Base-by-base conservation (phyloP, 441 rosid genomes). In the Euphorbia schlechtendalii region DNA sequence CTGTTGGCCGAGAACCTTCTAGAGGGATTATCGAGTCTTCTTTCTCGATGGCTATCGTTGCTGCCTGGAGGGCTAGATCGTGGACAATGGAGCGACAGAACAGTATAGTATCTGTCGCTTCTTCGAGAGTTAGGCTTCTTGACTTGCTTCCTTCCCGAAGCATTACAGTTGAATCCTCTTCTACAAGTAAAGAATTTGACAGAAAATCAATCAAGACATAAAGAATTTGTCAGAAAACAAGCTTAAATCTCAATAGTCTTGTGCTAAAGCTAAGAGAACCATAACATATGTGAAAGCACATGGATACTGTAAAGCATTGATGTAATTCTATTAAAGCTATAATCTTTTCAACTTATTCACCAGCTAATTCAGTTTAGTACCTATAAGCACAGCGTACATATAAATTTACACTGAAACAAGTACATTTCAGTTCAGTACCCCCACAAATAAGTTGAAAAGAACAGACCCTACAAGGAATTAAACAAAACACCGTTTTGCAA, bases 1-100 rank as follows among this genome's bases (percentile, higher is more conserved):
- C 94, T 0, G 87, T 78, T 52, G 94, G 96, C 73, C 74, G 76
- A 52, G 85, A 80, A 70, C 74, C 89, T 81, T 85, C 85, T 59
- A 71, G 25, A 52, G 83, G 74, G 67, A 68, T 82, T 65, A 68
- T 82, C 38, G 81, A 66, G 28, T 61, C 79, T 72, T 84, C 85
- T 72, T 83, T 89, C 56, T 87, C 94, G 54, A 89, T 78, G 41
- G 96, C 94, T 51, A 87, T 69, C 59, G 94, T 73, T 64, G 94
- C 96, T 73, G 98, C 92, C 58, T 76, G 79, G 77, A 80, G 87
- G 68, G 96, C 96, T 71, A 91, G 46, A 76, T 94, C 96, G 56
- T 94, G 96, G 69, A 94, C 94, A 46, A 94, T 86, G 74, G 99
- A 91, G 78, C 94, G 87, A 78, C 99, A 94, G 77, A 94, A 85